Evolutionary conservation across 2,329 filamentous ascomycete genomes (phyloP).

Genomic region (Talaromyces pinophilus): DNA sequence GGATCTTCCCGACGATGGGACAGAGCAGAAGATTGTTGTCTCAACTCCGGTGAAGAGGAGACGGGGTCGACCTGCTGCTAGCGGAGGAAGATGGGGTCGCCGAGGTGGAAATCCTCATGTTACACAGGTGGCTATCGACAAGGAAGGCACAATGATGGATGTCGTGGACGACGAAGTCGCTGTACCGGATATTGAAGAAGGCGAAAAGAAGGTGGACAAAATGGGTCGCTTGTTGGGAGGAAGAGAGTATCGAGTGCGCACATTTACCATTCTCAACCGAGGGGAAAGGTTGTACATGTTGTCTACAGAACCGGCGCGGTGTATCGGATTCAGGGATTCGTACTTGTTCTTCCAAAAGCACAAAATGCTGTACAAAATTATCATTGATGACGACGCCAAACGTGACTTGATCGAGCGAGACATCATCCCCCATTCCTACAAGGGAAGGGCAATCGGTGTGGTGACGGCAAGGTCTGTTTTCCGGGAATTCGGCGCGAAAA

Average conservation of each 20-base stretch:
- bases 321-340: constrained; percentile 94
- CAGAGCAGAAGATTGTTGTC: constrained; percentile 45
- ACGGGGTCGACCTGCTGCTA: constrained; percentile 58
- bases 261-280: constrained; percentile 84
- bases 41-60: constrained; percentile 58
- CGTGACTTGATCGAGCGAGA: constrained; percentile 92
- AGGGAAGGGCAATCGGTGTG: constrained; percentile 93
- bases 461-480: constrained; percentile 96
- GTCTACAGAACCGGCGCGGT: constrained; percentile 94
- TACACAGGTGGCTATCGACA: constrained; percentile 83
- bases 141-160: constrained; percentile 87
- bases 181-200: constrained; percentile 81
- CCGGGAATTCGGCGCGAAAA: constrained; percentile 90
- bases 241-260: constrained; percentile 91
- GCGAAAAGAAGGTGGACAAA: constrained; percentile 92
- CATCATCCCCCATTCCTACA: constrained; percentile 97
- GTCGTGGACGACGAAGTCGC: constrained; percentile 91
- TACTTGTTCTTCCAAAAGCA: constrained; percentile 99
- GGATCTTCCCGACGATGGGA: constrained; percentile 59
- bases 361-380: constrained; percentile 93
- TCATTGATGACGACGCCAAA: constrained; percentile 97
- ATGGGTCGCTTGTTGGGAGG: constrained; percentile 77
- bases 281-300: constrained; percentile 93
- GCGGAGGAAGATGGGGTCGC: constrained; percentile 70
- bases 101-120: constrained; percentile 73